Base-by-base conservation (phyloP, 495 filamentous ascomycete genomes). In the Aspergillus sparsus region DNA sequence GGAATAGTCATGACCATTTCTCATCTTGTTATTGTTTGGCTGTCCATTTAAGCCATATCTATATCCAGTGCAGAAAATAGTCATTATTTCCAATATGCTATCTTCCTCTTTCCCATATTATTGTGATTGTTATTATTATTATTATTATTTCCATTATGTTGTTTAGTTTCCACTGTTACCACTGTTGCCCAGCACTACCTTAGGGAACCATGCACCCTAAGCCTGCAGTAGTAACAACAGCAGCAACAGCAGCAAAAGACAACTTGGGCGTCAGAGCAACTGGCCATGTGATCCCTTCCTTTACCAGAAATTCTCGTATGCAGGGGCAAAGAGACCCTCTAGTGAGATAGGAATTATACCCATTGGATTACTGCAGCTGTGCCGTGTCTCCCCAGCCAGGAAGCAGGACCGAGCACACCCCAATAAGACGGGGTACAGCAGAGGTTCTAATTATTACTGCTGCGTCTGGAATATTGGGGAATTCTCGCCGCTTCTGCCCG, bases 311-410 rank as follows among this genome's bases (percentile, higher is more conserved):
- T 57, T 35, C 18, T 55, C 42, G 42, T 47, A 56, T 61, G 58
- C 59, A 62, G 53, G 53, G 53, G 46, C 53, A 57, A 37, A 46
- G 27, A 35, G 44, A 18, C 58, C 41, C 52, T n/a, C 49, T 47
- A 34, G 49, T 12, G 49, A 51, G 21, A 35, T 47, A 42, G 53
- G 53, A 56, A 56, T 56, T 31, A 35, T 47, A 56, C 53, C 39
- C 41, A 47, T 56, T 56, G 42, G 53, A 39, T 27, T 56, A 42
- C 53, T 47, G 41, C 41, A 35, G 53, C 41, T 34, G 52, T 41
- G 52, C 52, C 52, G 35, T 39, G 52, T 42, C 11, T 57, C 55
- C 55, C 55, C 55, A 58, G 55, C 13, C 32, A 49, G 45, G 10
- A 12, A 16, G 13, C 36, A 42, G 41, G 52, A 21, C 44, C n/a